A percentile compares a stretch with the other conserved stretches of the same genome.
Conservation (phyloP, 768 basidiomycete species). For the Hygrophorus pudorinus region DNA sequence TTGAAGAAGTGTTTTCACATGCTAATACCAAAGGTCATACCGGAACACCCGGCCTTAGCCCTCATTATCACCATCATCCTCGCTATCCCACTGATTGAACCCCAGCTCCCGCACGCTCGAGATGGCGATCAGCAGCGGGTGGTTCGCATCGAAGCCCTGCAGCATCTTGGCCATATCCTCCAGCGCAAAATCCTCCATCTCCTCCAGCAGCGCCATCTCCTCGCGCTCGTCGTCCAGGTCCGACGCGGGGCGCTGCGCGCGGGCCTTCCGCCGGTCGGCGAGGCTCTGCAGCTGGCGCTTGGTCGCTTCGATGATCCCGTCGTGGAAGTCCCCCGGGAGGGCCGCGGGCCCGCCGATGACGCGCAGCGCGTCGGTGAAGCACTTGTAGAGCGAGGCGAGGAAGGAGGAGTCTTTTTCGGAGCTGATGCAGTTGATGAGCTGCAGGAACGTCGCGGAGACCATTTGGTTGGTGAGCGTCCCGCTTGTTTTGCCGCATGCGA, state of each 20-base stretch:
- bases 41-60: neutral
- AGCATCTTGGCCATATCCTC: conserved; percentile 72
- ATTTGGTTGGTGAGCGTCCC: conserved; percentile 57
- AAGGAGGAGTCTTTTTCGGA: conserved; percentile 70
- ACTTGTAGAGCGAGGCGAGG: conserved; percentile 67
- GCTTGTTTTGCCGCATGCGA: conserved; percentile 57
- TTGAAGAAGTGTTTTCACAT: too few species aligned
- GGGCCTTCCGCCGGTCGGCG: conserved; percentile 56
- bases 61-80: conserved; percentile 30
- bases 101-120: conserved; percentile 66
- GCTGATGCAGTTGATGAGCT: conserved; percentile 52
- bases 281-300: conserved; percentile 60
- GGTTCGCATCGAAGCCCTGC: conserved; percentile 40
- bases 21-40: too few species aligned
- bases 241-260: conserved; percentile 28
- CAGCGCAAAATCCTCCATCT: conserved; percentile 75
- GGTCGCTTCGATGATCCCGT: conserved; percentile 54
- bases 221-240: conserved; percentile 37
- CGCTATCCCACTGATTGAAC: conserved; percentile 37
- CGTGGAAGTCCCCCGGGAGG: conserved; percentile 43
- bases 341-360: conserved; percentile 46
- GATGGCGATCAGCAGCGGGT: conserved; percentile 60
- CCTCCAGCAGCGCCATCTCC: conserved; percentile 63
- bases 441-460: conserved; percentile 56
- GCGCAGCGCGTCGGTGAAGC: conserved; percentile 50